These are phyloP conservation scores for Hypsizygus marmoreus DNA, from an alignment of 768 basidiomycete species.

Conservation along the genomic window DNA sequence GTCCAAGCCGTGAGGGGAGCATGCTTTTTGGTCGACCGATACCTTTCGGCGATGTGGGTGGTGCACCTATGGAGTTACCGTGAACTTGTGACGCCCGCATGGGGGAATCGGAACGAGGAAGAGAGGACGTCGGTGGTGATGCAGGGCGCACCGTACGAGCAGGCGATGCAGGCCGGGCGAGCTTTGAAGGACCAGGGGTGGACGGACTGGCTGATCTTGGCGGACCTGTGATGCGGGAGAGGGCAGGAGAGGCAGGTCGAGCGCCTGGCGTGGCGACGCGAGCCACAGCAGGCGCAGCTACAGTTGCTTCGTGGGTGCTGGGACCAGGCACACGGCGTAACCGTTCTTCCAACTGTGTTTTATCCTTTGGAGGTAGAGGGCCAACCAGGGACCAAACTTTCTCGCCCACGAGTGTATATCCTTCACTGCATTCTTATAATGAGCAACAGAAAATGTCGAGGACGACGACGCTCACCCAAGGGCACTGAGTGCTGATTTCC, in stretches of 20 bases:
- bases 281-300: conserved; percentile 47
- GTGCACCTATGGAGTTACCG: conserved; percentile 20
- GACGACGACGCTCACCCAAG: conserved; percentile 61
- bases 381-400: conserved; percentile 83
- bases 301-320: conserved; percentile 40
- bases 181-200: conserved; percentile 29
- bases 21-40: conserved; percentile 63
- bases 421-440: conserved; percentile 55
- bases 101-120: conserved; percentile 45
- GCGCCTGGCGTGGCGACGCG: conserved; percentile 50
- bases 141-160: conserved; percentile 38
- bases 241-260: conserved; percentile 42
- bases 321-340: conserved; percentile 80
- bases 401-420: conserved; percentile 81
- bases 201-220: conserved; percentile 32
- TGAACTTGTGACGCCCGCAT: conserved; percentile 32
- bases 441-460: conserved; percentile 5
- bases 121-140: conserved; percentile 40
- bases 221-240: conserved; percentile 16
- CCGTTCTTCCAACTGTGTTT: conserved; percentile 89
- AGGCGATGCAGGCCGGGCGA: conserved; percentile 52
- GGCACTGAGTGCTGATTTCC: conserved; percentile 82
- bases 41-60: conserved; percentile 45
- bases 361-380: conserved; percentile 78
- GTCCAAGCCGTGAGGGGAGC: conserved; percentile 74